Percentiles rank a stretch among this genome's conserved stretches.
Evolutionary conservation across 176 grass and related monocot genomes (phyloP).

Genomic region (Carex scoparia): DNA sequence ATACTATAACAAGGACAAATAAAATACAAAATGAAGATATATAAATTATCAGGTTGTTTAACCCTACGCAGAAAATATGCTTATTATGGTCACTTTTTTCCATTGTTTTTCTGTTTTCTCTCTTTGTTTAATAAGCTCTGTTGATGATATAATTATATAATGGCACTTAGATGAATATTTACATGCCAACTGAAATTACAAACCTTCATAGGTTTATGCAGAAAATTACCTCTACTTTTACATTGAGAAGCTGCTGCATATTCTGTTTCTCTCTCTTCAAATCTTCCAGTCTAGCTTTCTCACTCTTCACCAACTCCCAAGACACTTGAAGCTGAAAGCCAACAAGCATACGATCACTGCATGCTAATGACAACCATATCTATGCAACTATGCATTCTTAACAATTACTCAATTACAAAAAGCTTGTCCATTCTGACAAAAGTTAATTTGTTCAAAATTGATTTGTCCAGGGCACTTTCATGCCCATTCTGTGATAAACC

Average conservation of each 20-base stretch:
- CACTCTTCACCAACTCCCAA: conserved; percentile 36
- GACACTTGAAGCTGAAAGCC: conserved; percentile 30
- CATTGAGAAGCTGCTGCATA: conserved; percentile 43
- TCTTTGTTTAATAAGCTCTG: neutral
- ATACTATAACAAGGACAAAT: conserved; percentile 14
- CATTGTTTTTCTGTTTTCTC: neutral
- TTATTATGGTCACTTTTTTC: neutral
- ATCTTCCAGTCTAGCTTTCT: conserved; percentile 29
- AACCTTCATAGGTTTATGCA: neutral
- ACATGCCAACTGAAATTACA: neutral
- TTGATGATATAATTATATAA: neutral
- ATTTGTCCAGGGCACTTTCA: too few relatives aligned
- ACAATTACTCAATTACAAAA: neutral
- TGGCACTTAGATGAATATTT: neutral
- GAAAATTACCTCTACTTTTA: conserved; percentile 51
- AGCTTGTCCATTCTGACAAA: too few relatives aligned
- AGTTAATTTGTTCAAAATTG: too few relatives aligned
- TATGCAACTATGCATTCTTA: neutral
- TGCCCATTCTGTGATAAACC: too few relatives aligned
- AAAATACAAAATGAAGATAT: neutral
- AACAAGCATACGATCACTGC: conserved; percentile 8
- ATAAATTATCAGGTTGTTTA: neutral
- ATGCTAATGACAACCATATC: neutral
- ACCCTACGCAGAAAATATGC: neutral
- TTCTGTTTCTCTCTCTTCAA: conserved; percentile 59